phyloP scores from a whole-genome alignment of 345 rosid species.

The Euphorbia pulcherrima region DNA sequence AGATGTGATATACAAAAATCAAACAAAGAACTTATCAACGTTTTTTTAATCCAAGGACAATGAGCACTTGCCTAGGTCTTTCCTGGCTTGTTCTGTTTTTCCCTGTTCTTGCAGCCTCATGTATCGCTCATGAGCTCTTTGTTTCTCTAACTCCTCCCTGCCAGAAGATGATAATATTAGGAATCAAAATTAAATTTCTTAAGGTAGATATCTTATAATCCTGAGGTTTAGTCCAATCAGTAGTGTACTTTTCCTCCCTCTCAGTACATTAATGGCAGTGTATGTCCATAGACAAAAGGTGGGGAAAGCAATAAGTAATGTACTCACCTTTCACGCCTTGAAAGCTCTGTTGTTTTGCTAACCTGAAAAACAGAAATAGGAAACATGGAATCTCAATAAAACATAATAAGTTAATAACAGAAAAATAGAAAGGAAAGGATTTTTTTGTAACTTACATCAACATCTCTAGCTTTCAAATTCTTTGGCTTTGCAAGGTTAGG shows the following conservation, averaged over 20 bases:
- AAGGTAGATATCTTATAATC: not conserved
- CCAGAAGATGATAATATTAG: not conserved
- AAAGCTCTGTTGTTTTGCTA: slow-evolving; percentile 78
- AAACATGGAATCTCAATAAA: not conserved
- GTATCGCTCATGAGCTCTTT: slow-evolving; percentile 90
- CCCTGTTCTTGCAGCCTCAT: slow-evolving; percentile 99
- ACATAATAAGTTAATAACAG: not conserved
- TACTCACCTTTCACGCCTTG: slow-evolving; percentile 94
- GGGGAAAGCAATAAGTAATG: not conserved
- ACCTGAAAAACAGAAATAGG: slow-evolving; percentile 34
- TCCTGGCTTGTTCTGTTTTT: slow-evolving; percentile 90
- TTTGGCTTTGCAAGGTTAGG: slow-evolving; percentile 73
- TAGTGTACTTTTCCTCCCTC: not conserved
- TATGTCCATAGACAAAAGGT: not conserved
- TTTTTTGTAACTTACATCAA: slow-evolving; percentile 52
- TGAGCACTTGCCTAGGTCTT: slow-evolving; percentile 65
- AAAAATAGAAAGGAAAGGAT: not conserved
- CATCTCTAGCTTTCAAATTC: slow-evolving; percentile 64
- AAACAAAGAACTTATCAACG: not conserved
- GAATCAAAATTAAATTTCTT: not conserved
- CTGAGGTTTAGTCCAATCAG: not conserved
- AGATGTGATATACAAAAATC: too few species aligned
- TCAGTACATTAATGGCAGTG: not conserved
- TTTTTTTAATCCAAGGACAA: not conserved
- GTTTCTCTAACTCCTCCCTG: slow-evolving; percentile 96